Conservation (phyloP, 176 grass and related monocot genomes). For the Areca catechu region DNA sequence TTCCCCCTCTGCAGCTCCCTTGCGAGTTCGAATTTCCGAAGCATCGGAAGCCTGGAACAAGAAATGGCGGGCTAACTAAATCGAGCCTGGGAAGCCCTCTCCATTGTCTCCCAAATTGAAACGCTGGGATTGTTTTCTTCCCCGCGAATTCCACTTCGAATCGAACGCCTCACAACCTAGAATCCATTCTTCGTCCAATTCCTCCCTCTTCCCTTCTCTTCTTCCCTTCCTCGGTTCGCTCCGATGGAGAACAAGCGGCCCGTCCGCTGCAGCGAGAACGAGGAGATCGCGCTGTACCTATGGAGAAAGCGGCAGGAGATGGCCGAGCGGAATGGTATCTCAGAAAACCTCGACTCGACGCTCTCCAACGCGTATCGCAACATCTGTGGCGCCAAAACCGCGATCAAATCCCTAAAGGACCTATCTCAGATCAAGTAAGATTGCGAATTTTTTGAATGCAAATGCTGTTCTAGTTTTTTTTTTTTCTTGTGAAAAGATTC, state of each 20-base stretch:
- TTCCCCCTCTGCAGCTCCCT: too few species aligned
- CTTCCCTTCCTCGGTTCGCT: neutral
- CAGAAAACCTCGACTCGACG: slow-evolving; percentile 50
- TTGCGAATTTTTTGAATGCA: slow-evolving; percentile 12
- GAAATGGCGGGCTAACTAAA: too few species aligned
- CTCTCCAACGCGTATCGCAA: slow-evolving; percentile 51
- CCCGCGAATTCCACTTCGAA: neutral
- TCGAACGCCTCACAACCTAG: neutral
- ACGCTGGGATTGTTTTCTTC: neutral
- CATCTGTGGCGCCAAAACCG: slow-evolving; percentile 51
- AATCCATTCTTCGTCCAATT: neutral
- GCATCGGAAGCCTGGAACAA: too few species aligned
- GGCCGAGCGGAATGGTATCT: slow-evolving; percentile 31
- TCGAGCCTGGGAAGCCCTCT: neutral
- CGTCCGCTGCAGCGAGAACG: slow-evolving; percentile 58
- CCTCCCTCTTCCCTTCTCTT: neutral
- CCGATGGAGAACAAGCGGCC: slow-evolving; percentile 20
- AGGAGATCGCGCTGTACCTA: slow-evolving; percentile 43
- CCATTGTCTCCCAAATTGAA: neutral
- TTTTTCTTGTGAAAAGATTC: neutral
- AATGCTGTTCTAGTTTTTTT: neutral
- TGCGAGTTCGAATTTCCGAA: too few species aligned
- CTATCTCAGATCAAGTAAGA: slow-evolving; percentile 63
- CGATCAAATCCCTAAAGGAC: slow-evolving; percentile 65
- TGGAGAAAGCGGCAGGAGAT: slow-evolving; percentile 61